Conservation (phyloP, 2,329 filamentous ascomycete genomes). For the Hypomyces rosellus region DNA sequence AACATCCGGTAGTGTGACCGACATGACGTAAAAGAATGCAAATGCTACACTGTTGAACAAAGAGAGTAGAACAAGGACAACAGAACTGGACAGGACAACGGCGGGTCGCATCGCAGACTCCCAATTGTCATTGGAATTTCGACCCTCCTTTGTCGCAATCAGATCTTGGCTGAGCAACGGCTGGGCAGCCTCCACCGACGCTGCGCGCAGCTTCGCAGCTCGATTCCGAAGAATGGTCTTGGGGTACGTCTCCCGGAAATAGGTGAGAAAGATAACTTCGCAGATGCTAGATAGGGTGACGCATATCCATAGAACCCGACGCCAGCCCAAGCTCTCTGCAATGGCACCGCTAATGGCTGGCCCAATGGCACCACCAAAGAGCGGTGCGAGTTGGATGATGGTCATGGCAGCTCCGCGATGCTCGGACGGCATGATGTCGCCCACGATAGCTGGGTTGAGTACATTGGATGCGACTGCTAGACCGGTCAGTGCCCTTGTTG, state of each 20-base stretch:
- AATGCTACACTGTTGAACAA: constrained; percentile 44
- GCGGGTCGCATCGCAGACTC: constrained; percentile 40
- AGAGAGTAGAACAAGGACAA: constrained; percentile 45
- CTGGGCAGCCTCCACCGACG: neutral
- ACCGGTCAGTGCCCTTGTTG: constrained; percentile 52
- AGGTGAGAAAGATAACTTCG: constrained; percentile 44
- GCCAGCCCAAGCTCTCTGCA: constrained; percentile 50
- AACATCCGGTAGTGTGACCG: constrained; percentile 47
- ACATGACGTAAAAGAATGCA: constrained; percentile 47
- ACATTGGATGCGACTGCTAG: constrained; percentile 59
- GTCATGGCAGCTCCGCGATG: constrained; percentile 54
- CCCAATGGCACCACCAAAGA: constrained; percentile 51
- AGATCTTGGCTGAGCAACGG: neutral
- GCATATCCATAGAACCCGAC: constrained; percentile 45
- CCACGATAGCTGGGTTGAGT: constrained; percentile 56
- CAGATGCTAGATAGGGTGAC: constrained; percentile 40
- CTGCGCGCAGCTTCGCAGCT: constrained; percentile 4
- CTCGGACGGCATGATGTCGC: constrained; percentile 55
- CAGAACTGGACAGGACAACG: constrained; percentile 41
- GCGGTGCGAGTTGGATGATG: constrained; percentile 48
- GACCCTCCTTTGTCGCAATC: neutral
- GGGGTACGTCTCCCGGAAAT: constrained; percentile 56
- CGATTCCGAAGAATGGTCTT: constrained; percentile 43
- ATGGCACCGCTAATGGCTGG: constrained; percentile 50
- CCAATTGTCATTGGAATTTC: constrained; percentile 4